phyloP scores from a whole-genome alignment of 345 rosid species.

The Aquilaria yunnanensis region DNA sequence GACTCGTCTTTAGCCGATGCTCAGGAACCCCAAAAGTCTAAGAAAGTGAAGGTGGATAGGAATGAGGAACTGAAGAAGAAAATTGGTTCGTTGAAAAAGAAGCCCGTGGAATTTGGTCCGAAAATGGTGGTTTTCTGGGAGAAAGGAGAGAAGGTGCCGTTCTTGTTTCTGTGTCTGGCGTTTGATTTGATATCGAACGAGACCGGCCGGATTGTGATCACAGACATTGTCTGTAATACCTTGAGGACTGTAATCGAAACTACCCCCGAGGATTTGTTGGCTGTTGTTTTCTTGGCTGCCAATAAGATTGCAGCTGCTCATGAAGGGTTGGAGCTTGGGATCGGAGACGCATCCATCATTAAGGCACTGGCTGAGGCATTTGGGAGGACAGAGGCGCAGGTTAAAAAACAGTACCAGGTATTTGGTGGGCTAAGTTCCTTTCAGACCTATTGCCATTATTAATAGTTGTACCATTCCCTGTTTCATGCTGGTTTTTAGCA shows the following conservation, averaged over 20 bases:
- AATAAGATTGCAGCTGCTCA: conserved; percentile 84
- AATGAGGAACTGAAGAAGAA: conserved; percentile 48
- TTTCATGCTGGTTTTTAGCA: neutral
- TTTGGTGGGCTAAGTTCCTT: neutral
- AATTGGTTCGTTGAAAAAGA: conserved; percentile 55
- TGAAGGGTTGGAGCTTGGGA: conserved; percentile 89
- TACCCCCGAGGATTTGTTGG: conserved; percentile 69
- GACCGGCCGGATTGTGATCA: conserved; percentile 68
- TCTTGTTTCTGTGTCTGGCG: conserved; percentile 57
- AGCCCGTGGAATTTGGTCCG: conserved; percentile 58
- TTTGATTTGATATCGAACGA: conserved; percentile 71
- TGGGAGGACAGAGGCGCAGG: conserved; percentile 72
- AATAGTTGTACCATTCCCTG: neutral
- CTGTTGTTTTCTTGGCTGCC: conserved; percentile 65
- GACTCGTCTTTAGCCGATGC: conserved; percentile 8
- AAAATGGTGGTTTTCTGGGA: conserved; percentile 52
- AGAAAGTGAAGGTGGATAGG: conserved; percentile 31
- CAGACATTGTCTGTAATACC: conserved; percentile 82
- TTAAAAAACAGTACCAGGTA: conserved; percentile 69
- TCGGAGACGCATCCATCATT: conserved; percentile 72
- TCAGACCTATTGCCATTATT: neutral
- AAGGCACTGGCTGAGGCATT: conserved; percentile 83
- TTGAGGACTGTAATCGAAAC: conserved; percentile 76
- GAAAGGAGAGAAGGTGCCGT: conserved; percentile 76
- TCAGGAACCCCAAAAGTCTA: conserved; percentile 1